phyloP scores from a whole-genome alignment of 208 protist genomes.

The Leishmania major region DNA sequence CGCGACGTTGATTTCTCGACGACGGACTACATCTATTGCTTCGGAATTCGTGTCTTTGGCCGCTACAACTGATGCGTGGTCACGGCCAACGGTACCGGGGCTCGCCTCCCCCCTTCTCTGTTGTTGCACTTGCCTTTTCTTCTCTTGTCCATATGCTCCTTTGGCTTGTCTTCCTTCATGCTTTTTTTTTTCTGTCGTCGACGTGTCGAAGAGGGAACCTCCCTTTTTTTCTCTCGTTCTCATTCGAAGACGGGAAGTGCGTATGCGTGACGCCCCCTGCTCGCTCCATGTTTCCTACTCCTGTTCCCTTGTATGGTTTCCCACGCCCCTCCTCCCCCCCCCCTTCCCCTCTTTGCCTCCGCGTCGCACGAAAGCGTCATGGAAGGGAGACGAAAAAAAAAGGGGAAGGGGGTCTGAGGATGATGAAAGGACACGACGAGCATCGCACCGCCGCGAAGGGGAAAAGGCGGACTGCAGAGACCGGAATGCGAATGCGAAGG shows the following conservation, averaged over 20 bases:
- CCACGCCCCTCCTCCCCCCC: too few relatives aligned
- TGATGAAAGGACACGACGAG: too few relatives aligned
- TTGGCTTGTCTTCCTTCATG: not conserved
- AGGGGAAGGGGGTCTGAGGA: too few relatives aligned
- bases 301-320: not conserved
- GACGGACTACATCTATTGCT: constrained; percentile 71
- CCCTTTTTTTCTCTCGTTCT: not conserved
- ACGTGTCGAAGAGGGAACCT: not conserved
- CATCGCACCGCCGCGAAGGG: too few relatives aligned
- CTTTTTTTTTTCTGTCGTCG: constrained; percentile 3
- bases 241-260: not conserved
- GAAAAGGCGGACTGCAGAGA: too few relatives aligned
- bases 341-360: too few relatives aligned
- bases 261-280: too few relatives aligned
- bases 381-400: too few relatives aligned
- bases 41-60: constrained; percentile 46
- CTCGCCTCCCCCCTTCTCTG: not conserved
- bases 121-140: not conserved
- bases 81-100: too few relatives aligned
- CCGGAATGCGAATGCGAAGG: too few relatives aligned
- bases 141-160: not conserved
- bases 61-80: constrained; percentile 22
- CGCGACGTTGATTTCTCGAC: constrained; percentile 59
- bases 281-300: not conserved
- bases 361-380: too few relatives aligned